Evolutionary conservation across 192 early-diverging fungal species (phyloP), one percentile per base, ranked within the genome.

Genomic region (Backusella circina): DNA sequence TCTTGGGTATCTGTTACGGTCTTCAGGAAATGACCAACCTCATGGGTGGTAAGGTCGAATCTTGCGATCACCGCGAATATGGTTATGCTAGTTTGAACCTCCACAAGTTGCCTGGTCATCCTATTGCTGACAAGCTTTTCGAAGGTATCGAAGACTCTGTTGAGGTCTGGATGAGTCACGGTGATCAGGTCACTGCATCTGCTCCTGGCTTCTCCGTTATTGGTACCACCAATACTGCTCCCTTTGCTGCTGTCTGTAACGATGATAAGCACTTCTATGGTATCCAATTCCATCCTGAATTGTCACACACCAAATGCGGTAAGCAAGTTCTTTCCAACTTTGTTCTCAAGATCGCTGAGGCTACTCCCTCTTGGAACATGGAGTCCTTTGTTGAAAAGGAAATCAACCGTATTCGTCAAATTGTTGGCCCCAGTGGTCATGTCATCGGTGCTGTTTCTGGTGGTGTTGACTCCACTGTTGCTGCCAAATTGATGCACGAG

Each of bases 271-370:
- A 88, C 12, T 92, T 96, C 76, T 99, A 93, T 83, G 98, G 79
- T 39, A 94, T 99, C 72, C 98, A 99, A 88, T 97, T 99, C 93
- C 98, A 99, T 86, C 98, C 98, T 50, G 98, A 99, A 82, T 96
- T 99, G 71, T 96, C 98, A n/a, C 98, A 99, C 85, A 97, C 96
- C 74, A 86, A 90, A 16, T 87, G 91, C 61, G 98, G 98, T 69
- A 86, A 93, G 50, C 73, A 87, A 37, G 78, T 99, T 51, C 79
- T 99, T 75, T 87, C 88, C 75, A 99, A 99, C 91, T 99, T 99
- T 92, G 96, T 96, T 30, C 79, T 94, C 57, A 90, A 89, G 44
- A 94, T 98, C 79, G 97, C 96, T 86, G 82, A 89, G 69, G 92
- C 92, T 76, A 77, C 89, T 77, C 86, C 91, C 66, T 93, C 90